These are phyloP conservation scores for Tulasnella sp. DNA, from an alignment of 768 basidiomycete species.

Conservation along the genomic window DNA sequence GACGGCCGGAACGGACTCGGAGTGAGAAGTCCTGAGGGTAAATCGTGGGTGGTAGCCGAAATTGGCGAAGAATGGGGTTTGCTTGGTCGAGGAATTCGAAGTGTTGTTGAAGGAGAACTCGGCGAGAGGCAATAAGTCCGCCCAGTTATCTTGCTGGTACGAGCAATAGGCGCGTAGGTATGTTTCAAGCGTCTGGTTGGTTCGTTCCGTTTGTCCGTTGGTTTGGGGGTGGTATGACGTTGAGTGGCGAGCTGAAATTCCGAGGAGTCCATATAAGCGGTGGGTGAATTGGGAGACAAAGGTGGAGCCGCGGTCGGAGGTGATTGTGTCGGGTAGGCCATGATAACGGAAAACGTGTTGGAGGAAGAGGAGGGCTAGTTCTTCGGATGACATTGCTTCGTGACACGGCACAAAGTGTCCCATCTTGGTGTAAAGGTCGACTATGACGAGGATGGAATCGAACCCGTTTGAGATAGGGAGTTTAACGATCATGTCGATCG, in stretches of 20 bases:
- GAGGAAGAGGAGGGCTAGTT: constrained; percentile 44
- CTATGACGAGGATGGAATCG: constrained; percentile 41
- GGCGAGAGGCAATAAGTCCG: constrained; percentile 42
- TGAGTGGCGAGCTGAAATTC: constrained; percentile 35
- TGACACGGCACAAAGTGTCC: constrained; percentile 45
- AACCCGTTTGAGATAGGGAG: constrained; percentile 38
- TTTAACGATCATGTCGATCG: constrained; percentile 41
- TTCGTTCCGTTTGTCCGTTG: constrained; percentile 42
- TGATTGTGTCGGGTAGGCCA: constrained; percentile 16
- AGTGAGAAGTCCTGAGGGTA: no score
- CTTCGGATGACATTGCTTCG: constrained; percentile 36
- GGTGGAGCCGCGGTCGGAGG: constrained; percentile 8
- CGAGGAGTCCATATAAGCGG: constrained; percentile 34
- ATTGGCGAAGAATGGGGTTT: constrained; percentile 40
- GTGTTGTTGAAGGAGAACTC: constrained; percentile 47
- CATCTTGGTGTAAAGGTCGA: constrained; percentile 44
- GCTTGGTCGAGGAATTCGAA: constrained; percentile 38
- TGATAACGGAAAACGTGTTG: constrained; percentile 38
- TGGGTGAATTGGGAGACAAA: constrained; percentile 26
- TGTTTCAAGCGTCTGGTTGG: constrained; percentile 36
- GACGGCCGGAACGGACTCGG: no score
- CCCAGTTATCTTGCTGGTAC: constrained; percentile 48
- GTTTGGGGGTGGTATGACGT: constrained; percentile 49
- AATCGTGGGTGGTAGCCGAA: no score
- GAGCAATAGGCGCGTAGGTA: constrained; percentile 42